A percentile compares a stretch with the other conserved stretches of the same genome.
Evolutionary conservation across 2,329 filamentous ascomycete genomes (phyloP).

Genomic region (Periconia sp.): DNA sequence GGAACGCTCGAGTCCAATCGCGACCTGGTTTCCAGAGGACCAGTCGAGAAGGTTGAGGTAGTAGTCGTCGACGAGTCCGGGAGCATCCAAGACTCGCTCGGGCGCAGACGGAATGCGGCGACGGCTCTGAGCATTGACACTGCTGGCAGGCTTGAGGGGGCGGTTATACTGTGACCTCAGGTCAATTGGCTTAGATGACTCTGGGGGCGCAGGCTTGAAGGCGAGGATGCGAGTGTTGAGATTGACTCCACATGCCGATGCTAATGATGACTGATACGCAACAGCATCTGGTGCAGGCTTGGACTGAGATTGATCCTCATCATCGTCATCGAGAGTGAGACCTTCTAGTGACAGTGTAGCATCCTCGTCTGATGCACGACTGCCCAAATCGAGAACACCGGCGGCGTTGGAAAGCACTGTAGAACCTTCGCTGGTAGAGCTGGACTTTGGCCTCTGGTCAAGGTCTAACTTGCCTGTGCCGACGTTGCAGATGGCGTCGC

Average conservation of each 20-base stretch:
- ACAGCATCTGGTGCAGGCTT: conserved; percentile 86
- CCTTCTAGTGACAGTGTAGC: conserved; percentile 76
- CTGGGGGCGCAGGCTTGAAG: conserved; percentile 97
- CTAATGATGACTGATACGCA: conserved; percentile 90
- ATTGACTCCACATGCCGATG: conserved; percentile 88
- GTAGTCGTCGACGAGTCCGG: conserved; percentile 96
- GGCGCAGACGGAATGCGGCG: conserved; percentile 93
- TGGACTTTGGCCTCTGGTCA: conserved; percentile 68
- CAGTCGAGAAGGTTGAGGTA: conserved; percentile 98
- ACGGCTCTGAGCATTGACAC: conserved; percentile 82
- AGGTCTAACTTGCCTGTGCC: conserved; percentile 82
- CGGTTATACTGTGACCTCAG: conserved; percentile 98
- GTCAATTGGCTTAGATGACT: conserved; percentile 98
- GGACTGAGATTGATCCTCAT: conserved; percentile 68
- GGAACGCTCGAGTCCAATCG: conserved; percentile 93
- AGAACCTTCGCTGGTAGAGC: conserved; percentile 73
- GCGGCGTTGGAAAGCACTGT: conserved; percentile 77
- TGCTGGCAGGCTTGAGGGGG: conserved; percentile 78
- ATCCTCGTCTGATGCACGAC: conserved; percentile 71
- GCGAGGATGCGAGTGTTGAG: conserved; percentile 94
- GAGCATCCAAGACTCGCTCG: conserved; percentile 94
- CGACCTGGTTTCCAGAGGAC: conserved; percentile 97
- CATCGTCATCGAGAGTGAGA: conserved; percentile 76
- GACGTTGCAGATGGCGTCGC: conserved; percentile 82
- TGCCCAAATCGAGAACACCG: conserved; percentile 67